Base-by-base conservation (phyloP, 805 yeast genomes). In the Alloascoidea hylecoeti region DNA sequence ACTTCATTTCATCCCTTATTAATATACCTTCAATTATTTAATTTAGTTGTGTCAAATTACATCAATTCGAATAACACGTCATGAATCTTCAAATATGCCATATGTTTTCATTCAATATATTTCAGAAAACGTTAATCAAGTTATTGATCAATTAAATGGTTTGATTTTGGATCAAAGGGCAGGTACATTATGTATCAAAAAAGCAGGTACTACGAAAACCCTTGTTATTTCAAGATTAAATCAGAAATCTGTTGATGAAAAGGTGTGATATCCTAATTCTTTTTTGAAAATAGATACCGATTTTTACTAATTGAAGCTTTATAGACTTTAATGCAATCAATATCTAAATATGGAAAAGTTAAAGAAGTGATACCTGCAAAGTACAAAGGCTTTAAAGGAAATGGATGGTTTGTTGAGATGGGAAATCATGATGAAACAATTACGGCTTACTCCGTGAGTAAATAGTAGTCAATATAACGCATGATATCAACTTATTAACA, bases 31-130 rank as follows among this genome's bases (percentile, higher is more conserved):
- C 16, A 36, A 38, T 37, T 17, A n/a, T 23, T 9, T n/a, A 36
- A 35, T 32, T n/a, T 37, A 55, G 51, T 86, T 78, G 75, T 95
- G 95, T 4, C 61, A 66, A 33, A 60, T 83, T 33, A 66, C 75
- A 2, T 60, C 78, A 16, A 94, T 84, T 13, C 86, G 86, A 51
- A 95, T 86, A 2, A 64, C 86, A 41, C 64, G 95, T 39, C 95
- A 86, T 58, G 74, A 80, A 13, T 9, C 13, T 34, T 66, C 75
- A 16, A 79, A 80, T 50, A 66, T 95, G 35, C 96, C 96, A 2
- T 86, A 86, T 57, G 95, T 95, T 0, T 86, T 86, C 66, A 95
- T 86, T 35, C 96, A 86, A 58, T 86, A 81, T 53, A 63, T 72
- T 40, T 92, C 80, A 44, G 62, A 58, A 5, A 89, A 80, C 45